A percentile compares a stretch with the other conserved stretches of the same genome.
Conservation (phyloP, 768 basidiomycete species). For the Phanerochaete carnosa region DNA sequence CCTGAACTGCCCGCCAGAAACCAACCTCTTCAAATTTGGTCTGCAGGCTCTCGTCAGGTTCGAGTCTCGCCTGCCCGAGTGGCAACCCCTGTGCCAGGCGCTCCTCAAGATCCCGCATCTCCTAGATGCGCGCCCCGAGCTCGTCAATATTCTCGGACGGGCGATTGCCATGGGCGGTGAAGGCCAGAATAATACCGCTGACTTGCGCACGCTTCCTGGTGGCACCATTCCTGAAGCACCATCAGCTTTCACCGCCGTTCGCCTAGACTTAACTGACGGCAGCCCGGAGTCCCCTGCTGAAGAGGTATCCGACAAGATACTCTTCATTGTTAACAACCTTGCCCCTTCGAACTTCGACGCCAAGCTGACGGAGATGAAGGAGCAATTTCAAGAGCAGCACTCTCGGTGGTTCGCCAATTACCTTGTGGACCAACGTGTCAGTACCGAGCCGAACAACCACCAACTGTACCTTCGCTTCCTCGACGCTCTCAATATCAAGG, state of each 20-base stretch:
- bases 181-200: constrained; percentile 34
- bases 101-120: constrained; percentile 86
- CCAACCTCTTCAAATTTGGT: constrained; percentile 94
- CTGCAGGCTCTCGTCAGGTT: constrained; percentile 87
- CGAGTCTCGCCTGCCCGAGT: constrained; percentile 83
- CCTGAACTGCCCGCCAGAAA: constrained; percentile 83
- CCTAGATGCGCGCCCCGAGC: constrained; percentile 79
- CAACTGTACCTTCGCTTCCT: constrained; percentile 92
- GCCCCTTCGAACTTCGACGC: constrained; percentile 90
- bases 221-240: constrained; percentile 38
- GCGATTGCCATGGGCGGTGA: constrained; percentile 57
- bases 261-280: constrained; percentile 62
- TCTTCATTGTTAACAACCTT: constrained; percentile 98
- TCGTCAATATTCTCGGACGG: constrained; percentile 67
- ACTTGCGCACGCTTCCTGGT: constrained; percentile 35
- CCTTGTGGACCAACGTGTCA: constrained; percentile 92
- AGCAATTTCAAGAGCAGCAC: constrained; percentile 78
- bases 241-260: constrained; percentile 75
- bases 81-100: constrained; percentile 89
- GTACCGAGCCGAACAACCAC: constrained; percentile 96
- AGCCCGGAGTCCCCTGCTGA: constrained; percentile 73
- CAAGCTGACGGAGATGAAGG: constrained; percentile 84
- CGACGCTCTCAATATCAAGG: constrained; percentile 70
- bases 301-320: constrained; percentile 86
- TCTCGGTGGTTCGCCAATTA: constrained; percentile 98